Evolutionary conservation across 805 yeast species (phyloP).

Genomic region (Wickerhamomyces xylosicus): DNA sequence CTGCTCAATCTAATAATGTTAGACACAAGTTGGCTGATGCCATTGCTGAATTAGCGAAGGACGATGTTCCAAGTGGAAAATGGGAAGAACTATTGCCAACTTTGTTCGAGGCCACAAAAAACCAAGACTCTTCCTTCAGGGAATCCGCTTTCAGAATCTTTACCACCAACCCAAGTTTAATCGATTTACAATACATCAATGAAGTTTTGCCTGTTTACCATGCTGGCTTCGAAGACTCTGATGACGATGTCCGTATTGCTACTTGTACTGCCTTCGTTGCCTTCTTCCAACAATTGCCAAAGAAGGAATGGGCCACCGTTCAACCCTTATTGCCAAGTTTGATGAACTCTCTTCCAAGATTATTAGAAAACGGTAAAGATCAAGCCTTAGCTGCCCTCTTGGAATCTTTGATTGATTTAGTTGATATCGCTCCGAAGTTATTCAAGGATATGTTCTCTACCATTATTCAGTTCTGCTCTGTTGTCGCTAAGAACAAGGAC

Average conservation of each 20-base stretch:
- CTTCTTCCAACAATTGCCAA: conserved; percentile 75
- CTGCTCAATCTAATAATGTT: conserved; percentile 61
- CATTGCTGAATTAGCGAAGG: conserved; percentile 82
- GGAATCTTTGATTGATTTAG: conserved; percentile 82
- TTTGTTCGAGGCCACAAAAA: conserved; percentile 53
- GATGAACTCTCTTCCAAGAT: conserved; percentile 78
- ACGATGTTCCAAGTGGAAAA: conserved; percentile 37
- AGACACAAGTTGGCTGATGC: conserved; percentile 93
- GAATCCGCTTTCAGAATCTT: conserved; percentile 89
- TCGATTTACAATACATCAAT: conserved; percentile 46
- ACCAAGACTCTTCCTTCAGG: conserved; percentile 54
- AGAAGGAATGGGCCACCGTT: conserved; percentile 64
- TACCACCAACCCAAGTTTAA: conserved; percentile 70
- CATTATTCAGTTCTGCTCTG: conserved; percentile 78
- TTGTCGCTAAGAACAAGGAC: conserved; percentile 72
- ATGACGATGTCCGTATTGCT: conserved; percentile 81
- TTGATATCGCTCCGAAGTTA: conserved; percentile 89
- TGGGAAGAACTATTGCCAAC: conserved; percentile 82
- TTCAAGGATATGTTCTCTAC: conserved; percentile 85
- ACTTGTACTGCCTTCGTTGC: conserved; percentile 90
- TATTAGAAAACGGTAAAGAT: conserved; percentile 71
- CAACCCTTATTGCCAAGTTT: conserved; percentile 75
- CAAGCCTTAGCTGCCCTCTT: conserved; percentile 78
- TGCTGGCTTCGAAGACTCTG: conserved; percentile 68
- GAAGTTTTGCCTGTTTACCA: conserved; percentile 62